Base-by-base conservation (phyloP, 192 early-diverging fungal species). In the Coemansia sp. region DNA sequence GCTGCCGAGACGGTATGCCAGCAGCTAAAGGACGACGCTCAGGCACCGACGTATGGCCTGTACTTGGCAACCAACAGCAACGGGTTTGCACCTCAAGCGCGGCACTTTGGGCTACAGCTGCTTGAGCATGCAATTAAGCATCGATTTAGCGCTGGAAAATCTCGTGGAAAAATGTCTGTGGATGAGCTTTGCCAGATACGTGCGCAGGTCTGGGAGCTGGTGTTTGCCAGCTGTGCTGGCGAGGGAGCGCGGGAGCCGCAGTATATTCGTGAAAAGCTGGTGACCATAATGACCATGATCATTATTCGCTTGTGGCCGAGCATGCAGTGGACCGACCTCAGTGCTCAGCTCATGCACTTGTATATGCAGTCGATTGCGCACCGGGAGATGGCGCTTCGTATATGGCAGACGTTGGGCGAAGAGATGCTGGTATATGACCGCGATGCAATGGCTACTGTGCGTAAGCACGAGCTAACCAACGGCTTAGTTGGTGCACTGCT, bases 401-500 rank as follows among this genome's bases (percentile, higher is more conserved):
- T 76, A 11, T 76, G 73, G 73, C 62, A 50, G 41, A 69, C 66
- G 26, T 48, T 76, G 32, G 73, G 73, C 38, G 73, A 76, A 36
- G 73, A 69, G 52, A 28, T 76, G 55, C 65, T 76, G 69, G 66
- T 69, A 11, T 69, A 58, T 18, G 73, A 76, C 23, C 44, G 66
- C 12, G 73, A 76, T 26, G 51, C 73, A 6, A 46, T 56, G 40
- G 73, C 58, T 0, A 51, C 62, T 0, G 63, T 76, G 31, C 62
- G 66, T 31, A 69, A 66, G 38, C 40, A 46, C 31, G 66, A 76
- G 8, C 63, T 76, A 56, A 66, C 67, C 3, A 76, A 62, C 34
- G 73, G 73, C 5, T 42, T 76, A 5, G 51, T 69, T 3, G 73
- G 73, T 1, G 66, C 66, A 0, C 47, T 76, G 50, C 62, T 76